These are phyloP conservation scores for Leishmania martiniquensis DNA, from an alignment of 208 protist genomes.

Conservation along the genomic window DNA sequence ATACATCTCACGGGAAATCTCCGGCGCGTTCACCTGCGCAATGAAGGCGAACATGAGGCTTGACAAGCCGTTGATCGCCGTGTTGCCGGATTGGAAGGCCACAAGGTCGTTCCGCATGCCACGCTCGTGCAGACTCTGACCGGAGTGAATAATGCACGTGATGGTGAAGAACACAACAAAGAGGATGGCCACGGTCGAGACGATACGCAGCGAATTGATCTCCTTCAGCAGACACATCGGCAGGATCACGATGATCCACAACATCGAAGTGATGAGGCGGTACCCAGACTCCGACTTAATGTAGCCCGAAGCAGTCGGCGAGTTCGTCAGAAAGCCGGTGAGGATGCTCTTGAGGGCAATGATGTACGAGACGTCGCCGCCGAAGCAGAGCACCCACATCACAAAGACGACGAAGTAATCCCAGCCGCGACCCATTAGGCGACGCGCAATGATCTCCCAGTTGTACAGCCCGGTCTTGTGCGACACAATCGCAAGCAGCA, in stretches of 20 bases:
- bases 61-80: constrained; percentile 61
- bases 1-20: constrained; percentile 69
- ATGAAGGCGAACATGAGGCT: constrained; percentile 29
- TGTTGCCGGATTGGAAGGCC: constrained; percentile 54
- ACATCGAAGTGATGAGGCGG: constrained; percentile 46
- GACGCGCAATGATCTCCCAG: constrained; percentile 56
- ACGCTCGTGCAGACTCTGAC: constrained; percentile 20
- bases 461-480: constrained; percentile 50
- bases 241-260: constrained; percentile 47
- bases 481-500: constrained; percentile 47
- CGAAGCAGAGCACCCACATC: constrained; percentile 68
- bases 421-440: constrained; percentile 36
- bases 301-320: constrained; percentile 9
- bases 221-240: constrained; percentile 62
- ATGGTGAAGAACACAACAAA: constrained; percentile 79
- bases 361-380: constrained; percentile 59
- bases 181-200: constrained; percentile 66
- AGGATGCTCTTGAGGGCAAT: constrained; percentile 60
- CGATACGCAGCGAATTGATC: constrained; percentile 80
- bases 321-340: constrained; percentile 34
- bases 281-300: constrained; percentile 31
- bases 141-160: constrained; percentile 56
- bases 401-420: constrained; percentile 37
- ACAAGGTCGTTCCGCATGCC: constrained; percentile 46
- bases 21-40: constrained; percentile 66